Base-by-base conservation (phyloP, 202 grass and related monocot genomes). In the Brachypodium distachyon region DNA sequence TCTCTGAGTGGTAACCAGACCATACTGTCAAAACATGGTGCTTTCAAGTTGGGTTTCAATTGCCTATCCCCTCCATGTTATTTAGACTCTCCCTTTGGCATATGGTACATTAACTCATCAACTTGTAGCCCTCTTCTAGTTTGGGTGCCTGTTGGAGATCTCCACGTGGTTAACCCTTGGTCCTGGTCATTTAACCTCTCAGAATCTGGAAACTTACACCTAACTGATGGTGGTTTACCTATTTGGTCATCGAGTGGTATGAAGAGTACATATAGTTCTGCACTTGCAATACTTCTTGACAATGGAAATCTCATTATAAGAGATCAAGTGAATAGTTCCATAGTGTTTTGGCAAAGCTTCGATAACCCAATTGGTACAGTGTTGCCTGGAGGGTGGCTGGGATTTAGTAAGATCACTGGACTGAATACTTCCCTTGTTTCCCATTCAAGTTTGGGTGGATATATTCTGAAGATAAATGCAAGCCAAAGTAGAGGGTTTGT, bases 341-440 rank as follows among this genome's bases (percentile, higher is more conserved):
- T 33, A 53, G 58, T 77, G 3, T 7, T 81, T 14, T 86, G 88
- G 88, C 69, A 80, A 33, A 90, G 74, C 70, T 80, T 83, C 57
- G 69, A 90, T 75, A 13, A 60, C 8, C 80, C 47, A 42, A 61
- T 10, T 66, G 11, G 54, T 59, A 60, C 80, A 5, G 36, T 85
- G 56, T 64, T 87, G 11, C 26, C 61, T 21, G 75, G 80, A 80
- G 62, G 39, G 39, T 1, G 2, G 0, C 46, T 86, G 3, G 74
- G 75, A 61, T 69, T 63, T 19, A 40, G 34, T 1, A 4, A 2
- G 4, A 64, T 64, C 38, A 64, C 16, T 0, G 14, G 48, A 7
- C 53, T 57, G 0, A 75, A 50, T 11, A 14, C 25, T 18, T 29
- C 61, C 11, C 28, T 55, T 57, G 0, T 5, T 51, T 79, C 2